Evolutionary conservation across 2,329 filamentous ascomycete species (phyloP), one percentile per base, ranked within the genome.

Genomic region (Pseudocercospora eumusae): DNA sequence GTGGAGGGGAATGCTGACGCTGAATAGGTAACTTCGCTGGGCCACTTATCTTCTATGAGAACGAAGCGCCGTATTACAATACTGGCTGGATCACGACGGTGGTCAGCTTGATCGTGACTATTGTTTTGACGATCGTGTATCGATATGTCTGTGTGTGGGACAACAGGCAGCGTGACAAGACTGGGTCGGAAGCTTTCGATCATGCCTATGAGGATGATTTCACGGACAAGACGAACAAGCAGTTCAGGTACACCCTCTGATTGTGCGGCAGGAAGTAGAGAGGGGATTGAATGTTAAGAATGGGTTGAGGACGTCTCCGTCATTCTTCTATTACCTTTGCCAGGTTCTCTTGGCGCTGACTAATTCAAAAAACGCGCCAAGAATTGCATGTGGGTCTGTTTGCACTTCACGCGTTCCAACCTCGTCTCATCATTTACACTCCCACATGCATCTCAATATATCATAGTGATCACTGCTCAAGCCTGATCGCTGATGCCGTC

Each of bases 161-260:
- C 10, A 83, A 83, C 64, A 71, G 69, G 18, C 73, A 70, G 59
- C 75, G 80, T 25, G 80, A 83, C 61, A 72, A 71, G 52, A 66
- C 76, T 1, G 79, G 79, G 2, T 75, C 74, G 9, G 81, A 84
- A 69, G 80, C 75, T 1, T 84, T 78, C 52, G 82, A 83, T 50
- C 77, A 83, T 67, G 81, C 81, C 0, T 83, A 81, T 60, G 79
- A 83, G 56, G 81, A 84, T 68, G 81, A 83, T 63, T 72, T 82
- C 45, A 83, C 81, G 4, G 81, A 83, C 66, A 76, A 67, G 54
- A 78, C 67, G 63, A 68, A 66, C 13, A 62, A 63, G 40, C 66
- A 68, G 50, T 68, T 67, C 40, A 56, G 65, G 56, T 67, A 63
- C 50, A 66, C 44, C 23, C 21, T 47, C 18, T 47, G 21, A 25